These are phyloP conservation scores for Paramecium tetraurelia DNA, from an alignment of 73 alveolate species.

Conservation along the genomic window DNA sequence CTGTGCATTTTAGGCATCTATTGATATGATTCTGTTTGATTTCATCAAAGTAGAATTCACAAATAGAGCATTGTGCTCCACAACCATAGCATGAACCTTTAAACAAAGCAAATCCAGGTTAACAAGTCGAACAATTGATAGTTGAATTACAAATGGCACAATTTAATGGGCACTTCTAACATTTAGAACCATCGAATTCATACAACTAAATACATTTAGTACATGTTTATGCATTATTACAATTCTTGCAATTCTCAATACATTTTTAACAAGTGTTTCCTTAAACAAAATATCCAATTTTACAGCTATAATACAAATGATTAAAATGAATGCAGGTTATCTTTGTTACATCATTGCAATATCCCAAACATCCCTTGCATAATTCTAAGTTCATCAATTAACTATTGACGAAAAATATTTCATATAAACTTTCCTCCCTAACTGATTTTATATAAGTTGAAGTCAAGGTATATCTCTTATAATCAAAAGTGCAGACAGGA, in stretches of 20 bases:
- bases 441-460: background rate
- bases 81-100: background rate
- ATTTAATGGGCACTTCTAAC: background rate
- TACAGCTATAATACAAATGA: background rate
- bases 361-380: background rate
- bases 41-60: background rate
- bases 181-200: background rate
- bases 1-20: constrained; percentile 32
- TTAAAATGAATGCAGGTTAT: background rate
- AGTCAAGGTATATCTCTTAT: background rate
- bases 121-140: background rate
- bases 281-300: background rate
- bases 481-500: background rate
- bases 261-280: background rate
- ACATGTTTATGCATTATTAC: background rate
- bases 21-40: background rate
- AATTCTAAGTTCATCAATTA: background rate
- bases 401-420: background rate
- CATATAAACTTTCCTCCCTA: background rate
- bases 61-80: background rate
- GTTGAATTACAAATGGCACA: background rate
- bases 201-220: background rate
- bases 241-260: background rate
- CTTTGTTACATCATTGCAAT: background rate
- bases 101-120: background rate